phyloP scores from a whole-genome alignment of 192 early-diverging fungal species.

The Haplosporangium gracile region DNA sequence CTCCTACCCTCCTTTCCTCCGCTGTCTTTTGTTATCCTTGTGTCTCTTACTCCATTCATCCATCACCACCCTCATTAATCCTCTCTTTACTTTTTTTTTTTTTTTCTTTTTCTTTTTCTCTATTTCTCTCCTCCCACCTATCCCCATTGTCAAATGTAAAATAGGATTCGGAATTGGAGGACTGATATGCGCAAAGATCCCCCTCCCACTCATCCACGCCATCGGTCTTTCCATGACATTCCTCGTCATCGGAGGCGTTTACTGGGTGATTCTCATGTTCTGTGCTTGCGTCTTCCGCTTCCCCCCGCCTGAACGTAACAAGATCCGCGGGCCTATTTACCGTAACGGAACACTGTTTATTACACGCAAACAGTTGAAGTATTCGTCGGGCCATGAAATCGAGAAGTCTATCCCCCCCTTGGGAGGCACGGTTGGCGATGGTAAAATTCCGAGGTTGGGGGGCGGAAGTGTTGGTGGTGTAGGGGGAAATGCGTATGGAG shows the following conservation, averaged over 20 bases:
- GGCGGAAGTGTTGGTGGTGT: neutral
- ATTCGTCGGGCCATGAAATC: slow-evolving; percentile 1
- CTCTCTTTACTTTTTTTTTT: neutral
- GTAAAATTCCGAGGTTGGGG: slow-evolving; percentile 31
- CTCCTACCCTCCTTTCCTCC: too few species aligned
- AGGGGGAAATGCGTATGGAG: neutral
- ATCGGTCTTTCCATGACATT: slow-evolving; percentile 69
- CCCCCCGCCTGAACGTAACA: slow-evolving; percentile 72
- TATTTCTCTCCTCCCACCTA: neutral
- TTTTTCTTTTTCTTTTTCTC: too few species aligned
- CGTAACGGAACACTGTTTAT: slow-evolving; percentile 22
- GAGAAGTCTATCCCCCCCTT: slow-evolving; percentile 26
- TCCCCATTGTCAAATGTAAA: neutral
- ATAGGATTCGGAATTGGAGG: slow-evolving; percentile 76
- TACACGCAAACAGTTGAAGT: slow-evolving; percentile 25
- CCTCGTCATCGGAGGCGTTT: slow-evolving; percentile 70
- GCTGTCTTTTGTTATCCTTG: too few species aligned
- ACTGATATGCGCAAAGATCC: slow-evolving; percentile 74
- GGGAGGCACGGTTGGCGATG: slow-evolving; percentile 44
- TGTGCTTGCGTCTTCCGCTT: slow-evolving; percentile 64
- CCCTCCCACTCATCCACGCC: slow-evolving; percentile 66
- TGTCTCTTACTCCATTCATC: neutral
- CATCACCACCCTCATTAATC: neutral
- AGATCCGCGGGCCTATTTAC: slow-evolving; percentile 64
- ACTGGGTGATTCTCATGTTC: slow-evolving; percentile 69